These are phyloP conservation scores for Aspergillus melleus DNA, from an alignment of 2,329 filamentous ascomycete genomes.

Conservation along the genomic window DNA sequence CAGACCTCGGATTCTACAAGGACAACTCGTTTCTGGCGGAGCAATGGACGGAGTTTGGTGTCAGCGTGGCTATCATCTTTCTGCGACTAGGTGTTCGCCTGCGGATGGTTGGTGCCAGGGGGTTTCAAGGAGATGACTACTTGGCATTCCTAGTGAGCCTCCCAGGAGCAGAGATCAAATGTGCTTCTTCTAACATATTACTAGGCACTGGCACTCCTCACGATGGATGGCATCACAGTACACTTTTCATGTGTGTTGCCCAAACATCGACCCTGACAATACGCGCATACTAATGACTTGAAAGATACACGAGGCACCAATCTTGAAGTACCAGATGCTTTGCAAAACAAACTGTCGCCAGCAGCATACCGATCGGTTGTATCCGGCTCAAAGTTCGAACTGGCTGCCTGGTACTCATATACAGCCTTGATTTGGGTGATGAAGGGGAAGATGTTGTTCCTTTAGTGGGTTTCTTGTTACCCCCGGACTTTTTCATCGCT, in stretches of 20 bases:
- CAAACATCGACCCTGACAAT: too few relatives aligned
- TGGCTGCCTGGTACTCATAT: constrained; percentile 6
- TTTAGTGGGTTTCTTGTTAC: neutral
- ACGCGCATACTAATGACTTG: neutral
- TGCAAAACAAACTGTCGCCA: neutral
- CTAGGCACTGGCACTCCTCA: neutral
- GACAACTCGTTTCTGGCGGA: constrained; percentile 5
- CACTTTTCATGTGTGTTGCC: neutral
- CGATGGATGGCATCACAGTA: constrained; percentile 3
- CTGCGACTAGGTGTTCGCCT: constrained; percentile 1
- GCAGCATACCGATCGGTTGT: neutral
- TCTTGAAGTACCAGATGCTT: neutral
- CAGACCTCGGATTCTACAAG: constrained; percentile 6
- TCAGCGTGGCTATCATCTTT: neutral
- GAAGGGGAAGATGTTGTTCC: constrained; percentile 6
- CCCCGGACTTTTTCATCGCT: neutral
- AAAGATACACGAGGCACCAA: constrained; percentile 3
- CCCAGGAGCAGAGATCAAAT: neutral
- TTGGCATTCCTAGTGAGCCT: constrained; percentile 2
- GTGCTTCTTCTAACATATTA: neutral
- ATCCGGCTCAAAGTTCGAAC: neutral
- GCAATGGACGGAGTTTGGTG: constrained; percentile 3
- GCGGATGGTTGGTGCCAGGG: neutral
- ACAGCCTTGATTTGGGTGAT: constrained; percentile 6
- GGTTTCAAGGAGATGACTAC: constrained; percentile 6